Evolutionary conservation across 305 asterid species (phyloP).

Genomic region (Solanum aculeatissimum): DNA sequence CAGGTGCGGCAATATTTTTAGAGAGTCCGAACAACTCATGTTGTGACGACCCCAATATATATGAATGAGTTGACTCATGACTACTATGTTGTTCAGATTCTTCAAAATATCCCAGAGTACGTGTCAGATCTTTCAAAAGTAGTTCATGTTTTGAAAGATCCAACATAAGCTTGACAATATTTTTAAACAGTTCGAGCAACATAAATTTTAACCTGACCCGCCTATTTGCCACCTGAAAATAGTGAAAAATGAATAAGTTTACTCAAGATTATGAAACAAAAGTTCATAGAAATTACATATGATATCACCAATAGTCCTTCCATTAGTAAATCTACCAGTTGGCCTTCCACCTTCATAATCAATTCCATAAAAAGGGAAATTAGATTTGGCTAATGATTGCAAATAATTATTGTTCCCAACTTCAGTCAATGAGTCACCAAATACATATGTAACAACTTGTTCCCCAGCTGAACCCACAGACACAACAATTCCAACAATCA

Average conservation of each 20-base stretch:
- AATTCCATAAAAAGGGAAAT: constrained; percentile 57
- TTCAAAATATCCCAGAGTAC: not conserved
- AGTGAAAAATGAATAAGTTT: not conserved
- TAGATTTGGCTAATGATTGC: constrained; percentile 59
- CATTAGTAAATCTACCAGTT: constrained; percentile 84
- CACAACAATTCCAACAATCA: not conserved
- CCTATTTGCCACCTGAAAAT: not conserved
- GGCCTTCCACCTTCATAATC: constrained; percentile 49
- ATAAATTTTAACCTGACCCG: not conserved
- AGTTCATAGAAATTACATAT: constrained; percentile 25
- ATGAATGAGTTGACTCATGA: not conserved
- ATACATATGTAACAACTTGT: constrained; percentile 43
- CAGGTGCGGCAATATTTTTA: too few species aligned
- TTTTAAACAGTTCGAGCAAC: not conserved
- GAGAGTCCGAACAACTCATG: too few species aligned
- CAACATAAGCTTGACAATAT: rapidly evolving
- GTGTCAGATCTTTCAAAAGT: not conserved
- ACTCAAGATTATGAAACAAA: not conserved
- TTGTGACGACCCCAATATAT: too few species aligned
- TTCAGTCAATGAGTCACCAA: constrained; percentile 79
- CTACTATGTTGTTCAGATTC: not conserved
- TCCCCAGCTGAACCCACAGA: constrained; percentile 1
- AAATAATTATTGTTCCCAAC: constrained; percentile 76
- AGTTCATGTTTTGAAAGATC: not conserved
- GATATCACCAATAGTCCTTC: constrained; percentile 67